Evolutionary conservation across 192 early-diverging fungal species (phyloP), one percentile per base, ranked within the genome.

Genomic region (Linnemannia zychae): DNA sequence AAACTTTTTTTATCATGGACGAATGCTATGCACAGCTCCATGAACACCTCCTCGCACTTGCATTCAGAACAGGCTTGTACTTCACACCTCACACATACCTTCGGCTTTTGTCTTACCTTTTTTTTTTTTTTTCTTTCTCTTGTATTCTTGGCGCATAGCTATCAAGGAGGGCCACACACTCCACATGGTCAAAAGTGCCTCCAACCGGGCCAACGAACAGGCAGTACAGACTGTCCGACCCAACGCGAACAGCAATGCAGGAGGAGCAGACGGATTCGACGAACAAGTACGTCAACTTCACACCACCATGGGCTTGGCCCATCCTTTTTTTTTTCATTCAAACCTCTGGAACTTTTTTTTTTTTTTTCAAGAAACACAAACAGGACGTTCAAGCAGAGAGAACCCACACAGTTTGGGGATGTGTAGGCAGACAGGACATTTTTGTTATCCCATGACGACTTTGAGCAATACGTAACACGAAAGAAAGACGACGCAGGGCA

Each of bases 121-220:
- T 20, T 9, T 49, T 50, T 17, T 60, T 46, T 79, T 31, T 22
- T 24, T 66, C 31, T 71, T 70, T 37, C 36, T 37, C n/a, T n/a
- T n/a, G n/a, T n/a, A n/a, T n/a, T 47, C 53, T 31, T 11, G 28
- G 28, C n/a, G 67, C 18, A 74, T 57, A 92, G 92, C 96, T 80
- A 89, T 99, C 38, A 82, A 77, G 16, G 93, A 96, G 40, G 97
- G 97, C 0, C 92, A 95, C 88, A 97, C 97, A 18, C 91, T 99
- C 37, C 97, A 99, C 82, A 91, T 99, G 83, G 97, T 98, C 28
- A 93, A 94, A 71, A 92, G 93, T 74, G 91, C 88, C 33, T 71
- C 82, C 34, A 92, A 87, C 70, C 69, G 80, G 70, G 81, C 88
- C 7, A 73, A 82, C 34, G 81, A 86, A 68, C 80, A 85, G 52